Conservation (phyloP, 1,284 basidiomycete genomes). For the Trichosporon faecale region DNA sequence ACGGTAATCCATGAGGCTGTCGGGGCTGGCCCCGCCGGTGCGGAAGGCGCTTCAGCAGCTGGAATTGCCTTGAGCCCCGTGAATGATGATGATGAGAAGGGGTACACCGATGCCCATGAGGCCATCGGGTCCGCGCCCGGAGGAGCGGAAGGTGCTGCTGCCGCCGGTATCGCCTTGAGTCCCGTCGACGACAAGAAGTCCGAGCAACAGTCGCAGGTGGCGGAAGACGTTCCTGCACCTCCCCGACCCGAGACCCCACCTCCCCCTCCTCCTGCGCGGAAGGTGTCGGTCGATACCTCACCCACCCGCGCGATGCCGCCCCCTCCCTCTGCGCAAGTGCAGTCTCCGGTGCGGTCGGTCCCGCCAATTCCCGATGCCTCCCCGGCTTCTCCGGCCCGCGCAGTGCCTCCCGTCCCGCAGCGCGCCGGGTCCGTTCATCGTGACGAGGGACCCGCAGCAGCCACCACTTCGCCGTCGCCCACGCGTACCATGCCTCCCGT, state of each 20-base stretch:
- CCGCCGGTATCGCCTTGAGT: slow-evolving; percentile 15
- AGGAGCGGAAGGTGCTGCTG: slow-evolving; percentile 30
- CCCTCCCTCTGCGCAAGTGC: background rate
- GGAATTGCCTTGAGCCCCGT: slow-evolving; percentile 12
- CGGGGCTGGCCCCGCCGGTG: slow-evolving; percentile 23
- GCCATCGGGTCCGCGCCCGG: slow-evolving; percentile 16
- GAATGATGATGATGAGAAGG: slow-evolving; percentile 7
- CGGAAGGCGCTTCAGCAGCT: slow-evolving; percentile 26
- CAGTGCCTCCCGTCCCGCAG: background rate
- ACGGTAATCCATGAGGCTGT: background rate
- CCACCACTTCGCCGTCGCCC: background rate
- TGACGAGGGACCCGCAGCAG: background rate
- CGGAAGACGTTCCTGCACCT: background rate
- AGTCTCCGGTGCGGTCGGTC: background rate
- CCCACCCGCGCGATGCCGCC: background rate
- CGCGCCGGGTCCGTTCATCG: background rate
- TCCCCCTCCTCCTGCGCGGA: slow-evolving; percentile 20
- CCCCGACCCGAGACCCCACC: slow-evolving; percentile 19
- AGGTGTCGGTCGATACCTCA: background rate
- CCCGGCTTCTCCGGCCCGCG: background rate
- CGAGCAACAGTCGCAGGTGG: slow-evolving; percentile 20
- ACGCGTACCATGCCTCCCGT: background rate
- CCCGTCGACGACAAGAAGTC: slow-evolving; percentile 13
- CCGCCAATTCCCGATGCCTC: background rate
- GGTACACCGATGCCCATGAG: background rate